A percentile compares a stretch with the other conserved stretches of the same genome.
Conservation (phyloP, 208 protist genomes). For the Acanthamoeba triangularis region DNA sequence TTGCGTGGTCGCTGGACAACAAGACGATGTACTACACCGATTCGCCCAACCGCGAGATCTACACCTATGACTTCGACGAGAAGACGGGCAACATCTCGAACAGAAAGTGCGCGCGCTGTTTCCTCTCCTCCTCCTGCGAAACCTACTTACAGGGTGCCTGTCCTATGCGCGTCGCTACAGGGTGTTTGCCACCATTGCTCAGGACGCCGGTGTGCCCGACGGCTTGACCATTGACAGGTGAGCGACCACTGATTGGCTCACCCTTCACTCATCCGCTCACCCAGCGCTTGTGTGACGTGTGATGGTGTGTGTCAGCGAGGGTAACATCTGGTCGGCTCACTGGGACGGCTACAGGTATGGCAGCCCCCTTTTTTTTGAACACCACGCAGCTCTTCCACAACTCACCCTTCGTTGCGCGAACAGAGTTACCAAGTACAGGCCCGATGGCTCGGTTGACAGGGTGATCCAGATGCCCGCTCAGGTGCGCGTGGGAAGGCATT, state of each 20-base stretch:
- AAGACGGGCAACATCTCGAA: slow-evolving; percentile 62
- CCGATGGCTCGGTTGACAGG: slow-evolving; percentile 27
- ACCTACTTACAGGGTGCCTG: not conserved
- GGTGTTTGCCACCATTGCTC: slow-evolving; percentile 15
- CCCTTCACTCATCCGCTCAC: not conserved
- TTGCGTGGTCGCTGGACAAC: slow-evolving; percentile 56
- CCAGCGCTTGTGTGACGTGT: too few species aligned
- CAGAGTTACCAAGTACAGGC: slow-evolving; percentile 67
- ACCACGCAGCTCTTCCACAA: not conserved
- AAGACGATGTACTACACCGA: slow-evolving; percentile 66
- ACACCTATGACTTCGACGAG: slow-evolving; percentile 61
- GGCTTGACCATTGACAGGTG: slow-evolving; percentile 41
- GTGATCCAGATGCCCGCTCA: slow-evolving; percentile 66
- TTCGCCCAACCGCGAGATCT: slow-evolving; percentile 37
- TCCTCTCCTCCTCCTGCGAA: too few species aligned
- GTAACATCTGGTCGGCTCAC: slow-evolving; percentile 63
- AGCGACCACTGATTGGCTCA: not conserved
- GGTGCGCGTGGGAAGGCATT: not conserved
- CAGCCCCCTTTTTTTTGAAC: too few species aligned
- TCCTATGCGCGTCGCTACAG: not conserved
- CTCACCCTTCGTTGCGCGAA: not conserved
- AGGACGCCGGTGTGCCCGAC: slow-evolving; percentile 46
- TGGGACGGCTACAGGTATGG: slow-evolving; percentile 20
- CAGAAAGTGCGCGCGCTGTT: not conserved
- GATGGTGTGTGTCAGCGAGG: not conserved